phyloP scores from a whole-genome alignment of 108 stramenopile species.

The Pseudonitzschia pungens region DNA sequence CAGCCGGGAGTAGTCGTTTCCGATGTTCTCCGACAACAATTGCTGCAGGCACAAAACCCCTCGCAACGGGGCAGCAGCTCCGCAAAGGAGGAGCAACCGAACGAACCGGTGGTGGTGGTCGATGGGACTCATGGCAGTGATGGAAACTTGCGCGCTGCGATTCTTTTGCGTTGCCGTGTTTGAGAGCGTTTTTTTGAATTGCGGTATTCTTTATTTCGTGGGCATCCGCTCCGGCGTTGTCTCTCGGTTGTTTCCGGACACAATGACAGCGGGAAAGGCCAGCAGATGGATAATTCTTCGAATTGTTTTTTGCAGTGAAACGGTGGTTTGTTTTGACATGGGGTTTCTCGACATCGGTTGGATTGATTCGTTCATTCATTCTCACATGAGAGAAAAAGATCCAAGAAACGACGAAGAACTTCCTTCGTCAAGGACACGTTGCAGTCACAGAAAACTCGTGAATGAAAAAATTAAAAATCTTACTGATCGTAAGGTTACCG shows the following conservation, averaged over 20 bases:
- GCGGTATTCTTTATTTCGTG: no score
- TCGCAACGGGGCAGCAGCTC: neutral
- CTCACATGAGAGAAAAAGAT: no score
- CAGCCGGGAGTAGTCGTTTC: conserved; percentile 11
- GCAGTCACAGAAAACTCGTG: neutral
- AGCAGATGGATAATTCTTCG: no score
- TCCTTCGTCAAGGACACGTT: neutral
- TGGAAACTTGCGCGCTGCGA: no score
- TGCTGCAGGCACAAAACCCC: neutral
- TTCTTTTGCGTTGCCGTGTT: no score
- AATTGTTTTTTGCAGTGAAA: no score
- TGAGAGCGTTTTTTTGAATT: no score
- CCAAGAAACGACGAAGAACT: neutral
- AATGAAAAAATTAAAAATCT: neutral
- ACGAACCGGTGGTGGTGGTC: neutral
- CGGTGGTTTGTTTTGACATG: neutral
- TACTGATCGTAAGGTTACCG: no score
- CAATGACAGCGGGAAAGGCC: no score
- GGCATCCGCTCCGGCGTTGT: no score
- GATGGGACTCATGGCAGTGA: neutral
- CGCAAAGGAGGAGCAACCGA: neutral
- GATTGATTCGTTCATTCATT: neutral
- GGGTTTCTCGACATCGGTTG: neutral
- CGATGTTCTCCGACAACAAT: neutral
- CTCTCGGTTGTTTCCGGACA: no score